These are phyloP conservation scores for Diddensiella transvaalensis DNA, from an alignment of 805 yeast genomes.

Conservation along the genomic window DNA sequence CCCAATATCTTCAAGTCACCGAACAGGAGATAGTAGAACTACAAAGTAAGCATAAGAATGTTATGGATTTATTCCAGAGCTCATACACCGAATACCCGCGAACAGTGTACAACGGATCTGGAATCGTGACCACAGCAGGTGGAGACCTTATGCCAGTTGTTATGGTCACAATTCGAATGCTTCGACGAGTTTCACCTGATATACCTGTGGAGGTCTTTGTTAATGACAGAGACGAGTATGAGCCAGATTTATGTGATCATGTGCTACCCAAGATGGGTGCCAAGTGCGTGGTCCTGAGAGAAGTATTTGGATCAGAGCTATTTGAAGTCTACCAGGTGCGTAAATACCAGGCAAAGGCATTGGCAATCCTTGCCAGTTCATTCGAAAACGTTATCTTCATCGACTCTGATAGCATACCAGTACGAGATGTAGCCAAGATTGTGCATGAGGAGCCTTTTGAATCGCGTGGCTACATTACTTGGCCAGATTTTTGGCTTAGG, in stretches of 20 bases:
- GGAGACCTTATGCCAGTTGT: slow-evolving; percentile 73
- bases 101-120: slow-evolving; percentile 37
- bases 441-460: slow-evolving; percentile 56
- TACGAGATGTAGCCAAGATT: slow-evolving; percentile 56
- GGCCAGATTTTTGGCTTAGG: slow-evolving; percentile 90
- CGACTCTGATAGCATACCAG: slow-evolving; percentile 76
- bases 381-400: slow-evolving; percentile 67
- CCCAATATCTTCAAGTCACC: slow-evolving; percentile 45
- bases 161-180: slow-evolving; percentile 55
- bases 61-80: slow-evolving; percentile 46
- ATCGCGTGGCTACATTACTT: slow-evolving; percentile 49
- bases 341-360: slow-evolving; percentile 65
- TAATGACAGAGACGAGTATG: slow-evolving; percentile 66
- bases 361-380: slow-evolving; percentile 68
- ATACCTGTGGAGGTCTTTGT: slow-evolving; percentile 79
- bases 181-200: slow-evolving; percentile 62
- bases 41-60: slow-evolving; percentile 44
- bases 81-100: slow-evolving; percentile 2
- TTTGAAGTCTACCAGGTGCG: slow-evolving; percentile 46
- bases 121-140: slow-evolving; percentile 73
- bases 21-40: slow-evolving; percentile 43
- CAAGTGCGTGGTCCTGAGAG: slow-evolving; percentile 60
- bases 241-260: slow-evolving; percentile 61
- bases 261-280: slow-evolving; percentile 60
- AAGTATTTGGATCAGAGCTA: slow-evolving; percentile 56